Conservation (phyloP, 192 early-diverging fungal species). For the Rhizophlyctis rosea region DNA sequence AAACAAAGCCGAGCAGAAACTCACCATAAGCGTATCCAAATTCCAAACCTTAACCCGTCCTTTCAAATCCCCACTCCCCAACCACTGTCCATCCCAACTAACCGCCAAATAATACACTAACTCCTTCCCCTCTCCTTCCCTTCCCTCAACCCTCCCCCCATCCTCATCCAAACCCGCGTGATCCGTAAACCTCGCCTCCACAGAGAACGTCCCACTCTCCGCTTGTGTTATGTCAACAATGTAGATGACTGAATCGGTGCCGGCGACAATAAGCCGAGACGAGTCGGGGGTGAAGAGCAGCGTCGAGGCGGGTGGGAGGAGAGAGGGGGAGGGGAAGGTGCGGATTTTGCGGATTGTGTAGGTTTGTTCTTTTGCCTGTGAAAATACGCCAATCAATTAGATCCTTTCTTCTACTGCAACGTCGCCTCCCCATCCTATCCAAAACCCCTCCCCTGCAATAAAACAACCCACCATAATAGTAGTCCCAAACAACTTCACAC, state of each 20-base stretch:
- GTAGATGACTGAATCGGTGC: slow-evolving; percentile 69
- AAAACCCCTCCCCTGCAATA: too few relatives aligned
- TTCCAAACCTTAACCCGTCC: slow-evolving; percentile 74
- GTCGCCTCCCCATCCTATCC: too few relatives aligned
- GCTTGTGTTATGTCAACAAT: slow-evolving; percentile 73
- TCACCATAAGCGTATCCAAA: slow-evolving; percentile 65
- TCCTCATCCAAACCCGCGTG: slow-evolving; percentile 54
- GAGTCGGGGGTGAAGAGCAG: slow-evolving; percentile 80
- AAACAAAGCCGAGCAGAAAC: not conserved
- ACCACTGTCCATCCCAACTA: slow-evolving; percentile 74
- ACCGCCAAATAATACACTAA: slow-evolving; percentile 65
- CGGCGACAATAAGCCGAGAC: slow-evolving; percentile 70
- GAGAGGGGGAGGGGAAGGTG: slow-evolving; percentile 12
- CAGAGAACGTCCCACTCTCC: slow-evolving; percentile 51
- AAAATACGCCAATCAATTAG: too few relatives aligned
- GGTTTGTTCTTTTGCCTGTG: not conserved
- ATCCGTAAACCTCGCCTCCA: slow-evolving; percentile 63
- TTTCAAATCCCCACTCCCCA: slow-evolving; percentile 74
- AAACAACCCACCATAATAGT: too few relatives aligned
- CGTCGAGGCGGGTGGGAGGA: slow-evolving; percentile 58
- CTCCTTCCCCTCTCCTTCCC: slow-evolving; percentile 22
- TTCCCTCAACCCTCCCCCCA: slow-evolving; percentile 39
- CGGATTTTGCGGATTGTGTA: slow-evolving; percentile 4
- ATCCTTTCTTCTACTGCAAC: too few relatives aligned
- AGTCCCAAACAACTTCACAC: slow-evolving; percentile 45